Evolutionary conservation across 2,329 filamentous ascomycete genomes (phyloP), one percentile per base, ranked within the genome.

Genomic region (Myotisia sp.): DNA sequence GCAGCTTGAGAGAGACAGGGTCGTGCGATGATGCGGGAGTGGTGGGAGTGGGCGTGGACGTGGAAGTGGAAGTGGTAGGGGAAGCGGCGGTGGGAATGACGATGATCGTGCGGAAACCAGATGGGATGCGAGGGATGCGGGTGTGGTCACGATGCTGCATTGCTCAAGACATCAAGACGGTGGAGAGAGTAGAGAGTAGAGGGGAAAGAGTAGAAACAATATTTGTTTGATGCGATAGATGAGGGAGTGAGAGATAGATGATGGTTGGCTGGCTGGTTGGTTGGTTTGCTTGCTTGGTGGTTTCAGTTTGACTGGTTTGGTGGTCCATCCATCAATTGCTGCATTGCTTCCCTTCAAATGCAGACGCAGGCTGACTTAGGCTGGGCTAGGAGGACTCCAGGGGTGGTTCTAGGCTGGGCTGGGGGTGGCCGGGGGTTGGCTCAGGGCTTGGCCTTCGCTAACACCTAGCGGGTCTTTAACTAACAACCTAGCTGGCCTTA

Each of bases 31-130:
- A n/a, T 23, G 14, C 14, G 10, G 10, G 19, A 12, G 4, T 12
- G 23, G 4, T 21, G 17, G 12, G n/a, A 6, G 26, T 34, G 19
- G n/a, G 6, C 16, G 13, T 28, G 16, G 12, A 45, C 36, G 35
- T 21, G 19, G 12, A 5, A 13, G 17, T 24, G n/a, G 13, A 8
- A 4, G 29, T 32, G 4, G 12, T n/a, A n/a, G n/a, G n/a, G n/a
- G n/a, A n/a, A n/a, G n/a, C n/a, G n/a, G n/a, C n/a, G n/a, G n/a
- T n/a, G n/a, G n/a, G n/a, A n/a, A 3, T 6, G 29, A 21, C 17
- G 29, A 13, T n/a, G 29, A 21, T n/a, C 20, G 7, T 3, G 20
- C 19, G 22, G n/a, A 6, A 23, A n/a, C 22, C 7, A 7, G 22
- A 23, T 23, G 6, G 22, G 22, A 23, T 6, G n/a, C 22, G 22